These are phyloP conservation scores for Cladosporium sphaerospermum DNA, from an alignment of 2,329 filamentous ascomycete genomes.

Conservation along the genomic window DNA sequence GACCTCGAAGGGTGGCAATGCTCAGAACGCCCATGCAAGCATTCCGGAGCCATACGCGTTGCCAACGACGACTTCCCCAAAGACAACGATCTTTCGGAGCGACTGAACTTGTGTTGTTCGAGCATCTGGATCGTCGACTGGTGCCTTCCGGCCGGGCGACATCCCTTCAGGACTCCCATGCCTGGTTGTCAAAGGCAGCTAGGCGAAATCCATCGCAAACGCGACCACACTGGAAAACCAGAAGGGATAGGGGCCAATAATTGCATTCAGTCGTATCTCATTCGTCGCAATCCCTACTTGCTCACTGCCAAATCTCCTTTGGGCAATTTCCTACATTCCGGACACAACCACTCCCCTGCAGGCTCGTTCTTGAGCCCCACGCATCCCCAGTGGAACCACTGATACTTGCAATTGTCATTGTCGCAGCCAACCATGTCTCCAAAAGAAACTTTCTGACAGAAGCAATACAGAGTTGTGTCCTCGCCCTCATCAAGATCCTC, in stretches of 20 bases:
- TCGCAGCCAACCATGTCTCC: slow-evolving; percentile 88
- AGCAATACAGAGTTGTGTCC: slow-evolving; percentile 72
- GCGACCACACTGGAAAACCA: too few species aligned
- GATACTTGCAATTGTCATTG: slow-evolving; percentile 71
- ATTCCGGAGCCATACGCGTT: too few species aligned
- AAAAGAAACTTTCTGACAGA: slow-evolving; percentile 76
- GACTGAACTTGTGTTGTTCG: too few species aligned
- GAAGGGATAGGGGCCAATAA: not conserved
- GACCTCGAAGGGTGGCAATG: too few species aligned
- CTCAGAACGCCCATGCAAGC: too few species aligned
- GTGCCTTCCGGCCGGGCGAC: too few species aligned
- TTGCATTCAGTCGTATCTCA: slow-evolving; percentile 1
- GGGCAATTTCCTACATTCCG: slow-evolving; percentile 27
- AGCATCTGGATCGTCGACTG: too few species aligned
- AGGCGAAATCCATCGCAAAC: too few species aligned
- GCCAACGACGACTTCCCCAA: too few species aligned
- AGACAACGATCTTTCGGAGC: too few species aligned
- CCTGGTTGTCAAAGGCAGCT: too few species aligned
- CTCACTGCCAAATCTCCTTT: slow-evolving; percentile 9
- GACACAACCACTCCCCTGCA: slow-evolving; percentile 46
- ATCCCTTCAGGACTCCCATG: too few species aligned
- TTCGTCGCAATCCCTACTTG: not conserved
- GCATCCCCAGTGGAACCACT: slow-evolving; percentile 80
- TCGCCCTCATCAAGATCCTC: slow-evolving; percentile 62
- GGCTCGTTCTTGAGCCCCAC: slow-evolving; percentile 46